Evolutionary conservation across 805 yeast species (phyloP), one percentile per base, ranked within the genome.

Genomic region (Kodamaea kakaduensis): DNA sequence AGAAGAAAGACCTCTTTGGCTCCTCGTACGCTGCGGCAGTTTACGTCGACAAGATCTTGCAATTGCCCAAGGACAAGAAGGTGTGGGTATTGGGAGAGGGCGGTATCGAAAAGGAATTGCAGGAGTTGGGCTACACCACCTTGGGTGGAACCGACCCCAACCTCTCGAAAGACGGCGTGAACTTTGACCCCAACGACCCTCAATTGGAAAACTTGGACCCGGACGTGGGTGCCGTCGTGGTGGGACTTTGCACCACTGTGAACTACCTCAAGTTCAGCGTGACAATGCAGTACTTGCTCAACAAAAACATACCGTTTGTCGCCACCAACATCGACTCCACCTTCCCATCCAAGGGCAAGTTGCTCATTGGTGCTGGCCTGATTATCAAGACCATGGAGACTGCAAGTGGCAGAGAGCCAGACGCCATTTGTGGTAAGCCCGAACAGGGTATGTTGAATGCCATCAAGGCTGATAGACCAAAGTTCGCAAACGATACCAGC

Each of bases 241-340:
- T 89, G 10, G 98, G 98, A 4, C 67, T 93, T 37, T 93, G 86
- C 46, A 64, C 77, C 14, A 73, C 74, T 30, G 56, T 90, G 45
- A 90, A 85, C 61, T 93, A 93, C 56, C 78, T 82, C 53, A 84
- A 86, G 59, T 62, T 88, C 34, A 84, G 95, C 1, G 65, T 78
- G 20, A 84, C 96, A 5, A 69, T 89, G 65, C 89, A 86, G 50
- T 89, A 93, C 50, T 67, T 93, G 33, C 67, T 71, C 42, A 75
- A 80, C 39, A 78, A 79, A 32, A 66, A 70, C 2, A 69, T 86
- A 3, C 73, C 80, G 20, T 93, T 87, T 58, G 69, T 93, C 44
- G 97, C 97, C 15, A 93, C 97, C 4, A 93, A 93, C 58, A 84
- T 85, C 27, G 98, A 93, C 59, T 83, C 96, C 1, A 93, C 98